Base-by-base conservation (phyloP, 2,329 filamentous ascomycete species). In the Paecilomyces fulvus region DNA sequence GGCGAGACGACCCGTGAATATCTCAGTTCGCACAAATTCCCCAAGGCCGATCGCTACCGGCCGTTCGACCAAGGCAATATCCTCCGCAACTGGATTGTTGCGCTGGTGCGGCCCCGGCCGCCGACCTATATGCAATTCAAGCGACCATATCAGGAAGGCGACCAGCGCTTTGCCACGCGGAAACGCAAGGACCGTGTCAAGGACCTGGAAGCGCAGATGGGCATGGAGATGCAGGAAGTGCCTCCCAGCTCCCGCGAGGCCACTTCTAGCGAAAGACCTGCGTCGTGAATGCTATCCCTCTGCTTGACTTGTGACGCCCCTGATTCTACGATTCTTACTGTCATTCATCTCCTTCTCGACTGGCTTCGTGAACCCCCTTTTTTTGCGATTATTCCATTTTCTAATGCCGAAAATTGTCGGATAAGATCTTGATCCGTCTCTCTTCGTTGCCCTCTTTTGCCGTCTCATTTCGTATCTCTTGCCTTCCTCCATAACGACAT, bases 1-100 rank as follows among this genome's bases (percentile, higher is more conserved):
- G 94, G 92, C 52, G 92, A 99, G 77, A 99, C 92, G 0, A 99
- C 94, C 0, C 82, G 94, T 63, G 94, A 99, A 73, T 96, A 96
- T 71, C 84, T 99, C 61, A 96, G 95, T 74, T 92, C 89, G 3
- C 90, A 96, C 74, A 97, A 97, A 73, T 97, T 99, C 70, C 78
- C 87, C 60, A 95, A 94, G 75, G 87, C 88, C 64, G 92, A 99
- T 70, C 85, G 94, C 11, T 95, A 96, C 73, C 81, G 92, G 49
- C 90, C 94, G 1, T 99, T 95, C 65, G 92, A 85, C 1, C 91
- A 95, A 67, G 86, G 85, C 33, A 87, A 78, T 62, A 77, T 87
- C 51, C 72, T 88, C 66, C 86, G 81, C 66, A 99, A 99, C 72
- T 91, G 89, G 82, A 73, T 89, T 37, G 82, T 86, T 7, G 91